Conservation (phyloP, 768 basidiomycete species). For the Amanita molliuscula region DNA sequence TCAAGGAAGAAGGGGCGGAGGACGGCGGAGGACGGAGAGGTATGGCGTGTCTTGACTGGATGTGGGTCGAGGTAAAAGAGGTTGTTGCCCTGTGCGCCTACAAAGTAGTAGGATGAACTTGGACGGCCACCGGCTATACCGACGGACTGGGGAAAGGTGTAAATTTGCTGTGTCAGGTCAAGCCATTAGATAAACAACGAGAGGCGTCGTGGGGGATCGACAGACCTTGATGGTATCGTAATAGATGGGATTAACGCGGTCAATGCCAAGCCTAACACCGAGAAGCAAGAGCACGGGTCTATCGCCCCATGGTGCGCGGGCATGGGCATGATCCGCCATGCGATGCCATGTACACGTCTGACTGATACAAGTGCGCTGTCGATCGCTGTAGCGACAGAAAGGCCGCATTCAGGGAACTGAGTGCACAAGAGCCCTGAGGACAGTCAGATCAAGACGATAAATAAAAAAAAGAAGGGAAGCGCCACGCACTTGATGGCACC, state of each 20-base stretch:
- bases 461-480: constrained; percentile 11
- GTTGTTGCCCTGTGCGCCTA: constrained; percentile 83
- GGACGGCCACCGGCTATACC: constrained; percentile 97
- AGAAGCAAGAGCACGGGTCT: constrained; percentile 80
- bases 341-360: constrained; percentile 80
- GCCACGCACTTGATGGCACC: constrained; percentile 80
- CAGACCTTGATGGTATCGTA: constrained; percentile 59
- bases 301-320: constrained; percentile 58
- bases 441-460: not conserved
- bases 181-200: not conserved
- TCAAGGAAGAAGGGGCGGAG: not conserved
- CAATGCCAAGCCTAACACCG: constrained; percentile 79
- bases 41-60: constrained; percentile 66
- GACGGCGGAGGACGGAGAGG: constrained; percentile 42
- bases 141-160: constrained; percentile 90
- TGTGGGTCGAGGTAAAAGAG: constrained; percentile 80
- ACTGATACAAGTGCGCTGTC: constrained; percentile 79
- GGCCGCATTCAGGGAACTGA: constrained; percentile 69
- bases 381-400: constrained; percentile 74
- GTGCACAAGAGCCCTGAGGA: constrained; percentile 58
- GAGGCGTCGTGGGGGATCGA: not conserved
- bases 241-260: constrained; percentile 93
- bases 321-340: constrained; percentile 19
- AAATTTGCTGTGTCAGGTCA: constrained; percentile 46
- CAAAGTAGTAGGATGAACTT: constrained; percentile 96